These are phyloP conservation scores for Byssoonygena ceratinophila DNA, from an alignment of 2,329 filamentous ascomycete species.

Conservation along the genomic window DNA sequence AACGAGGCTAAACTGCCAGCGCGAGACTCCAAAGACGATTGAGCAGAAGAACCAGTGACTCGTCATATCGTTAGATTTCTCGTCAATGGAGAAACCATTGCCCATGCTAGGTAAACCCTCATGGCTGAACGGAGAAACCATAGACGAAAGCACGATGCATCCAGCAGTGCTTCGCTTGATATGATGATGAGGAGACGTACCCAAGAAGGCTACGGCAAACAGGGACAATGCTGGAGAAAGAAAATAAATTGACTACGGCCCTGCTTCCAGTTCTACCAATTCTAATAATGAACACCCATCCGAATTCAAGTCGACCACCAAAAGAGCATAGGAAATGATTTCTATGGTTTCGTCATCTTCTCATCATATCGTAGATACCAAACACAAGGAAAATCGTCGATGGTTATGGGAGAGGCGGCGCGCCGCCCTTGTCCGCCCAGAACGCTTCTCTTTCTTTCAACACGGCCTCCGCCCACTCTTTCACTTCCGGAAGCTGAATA, in stretches of 20 bases:
- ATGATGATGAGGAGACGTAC: not conserved
- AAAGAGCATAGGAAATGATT: not conserved
- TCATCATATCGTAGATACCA: not conserved
- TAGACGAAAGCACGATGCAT: not conserved
- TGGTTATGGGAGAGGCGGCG: constrained; percentile 1
- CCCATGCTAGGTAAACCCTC: not conserved
- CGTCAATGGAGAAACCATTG: not conserved
- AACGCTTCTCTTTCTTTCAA: constrained; percentile 64
- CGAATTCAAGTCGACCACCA: not conserved
- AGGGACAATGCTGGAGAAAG: not conserved
- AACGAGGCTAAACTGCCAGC: not conserved
- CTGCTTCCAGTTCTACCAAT: not conserved
- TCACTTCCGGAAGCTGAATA: constrained; percentile 66
- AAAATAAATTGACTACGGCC: not conserved
- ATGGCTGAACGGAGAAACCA: not conserved
- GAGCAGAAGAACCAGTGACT: not conserved
- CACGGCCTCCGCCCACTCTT: constrained; percentile 66
- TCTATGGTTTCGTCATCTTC: not conserved
- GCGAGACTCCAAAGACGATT: not conserved
- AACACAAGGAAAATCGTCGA: not conserved
- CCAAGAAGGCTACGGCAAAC: not conserved
- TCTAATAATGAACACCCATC: not conserved
- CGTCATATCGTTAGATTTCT: not conserved
- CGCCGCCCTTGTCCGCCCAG: constrained; percentile 47
- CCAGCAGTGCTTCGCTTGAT: not conserved